Percentiles rank a stretch among this genome's conserved stretches.
Conservation (phyloP, 2,329 filamentous ascomycete species). For the Penicillium oxalicum region DNA sequence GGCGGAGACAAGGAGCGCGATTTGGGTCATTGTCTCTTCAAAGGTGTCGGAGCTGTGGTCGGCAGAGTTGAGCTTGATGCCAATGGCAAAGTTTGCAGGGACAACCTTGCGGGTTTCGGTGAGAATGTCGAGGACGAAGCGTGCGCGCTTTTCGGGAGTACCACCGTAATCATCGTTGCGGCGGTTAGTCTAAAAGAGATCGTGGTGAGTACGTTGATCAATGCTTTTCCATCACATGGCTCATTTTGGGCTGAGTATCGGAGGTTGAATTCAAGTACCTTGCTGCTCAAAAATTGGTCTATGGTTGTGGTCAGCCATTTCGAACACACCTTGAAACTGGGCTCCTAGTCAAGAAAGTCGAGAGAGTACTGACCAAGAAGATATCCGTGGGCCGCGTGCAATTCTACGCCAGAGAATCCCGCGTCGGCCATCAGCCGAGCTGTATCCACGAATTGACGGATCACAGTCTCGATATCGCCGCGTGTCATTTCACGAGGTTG, state of each 20-base stretch:
- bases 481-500: constrained; percentile 53
- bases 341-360: not conserved
- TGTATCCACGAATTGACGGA: constrained; percentile 48
- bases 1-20: constrained; percentile 40
- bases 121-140: constrained; percentile 44
- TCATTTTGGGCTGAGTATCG: not conserved
- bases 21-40: constrained; percentile 54
- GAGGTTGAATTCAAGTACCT: constrained; percentile 21
- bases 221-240: not conserved
- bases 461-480: constrained; percentile 50
- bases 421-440: constrained; percentile 47
- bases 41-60: constrained; percentile 38
- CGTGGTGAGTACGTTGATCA: not conserved
- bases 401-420: constrained; percentile 50
- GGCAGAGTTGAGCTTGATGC: constrained; percentile 48
- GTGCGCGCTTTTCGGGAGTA: constrained; percentile 40
- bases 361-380: constrained; percentile 39
- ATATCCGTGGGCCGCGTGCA: constrained; percentile 51
- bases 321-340: not conserved
- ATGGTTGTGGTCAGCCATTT: not conserved
- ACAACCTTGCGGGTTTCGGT: constrained; percentile 38
- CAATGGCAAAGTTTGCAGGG: constrained; percentile 40
- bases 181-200: constrained; percentile 35
- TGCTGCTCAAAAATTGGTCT: constrained; percentile 35
- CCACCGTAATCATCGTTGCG: constrained; percentile 47